A percentile compares a stretch with the other conserved stretches of the same genome.
Conservation (phyloP, 495 filamentous ascomycete species). For the Neurospora sp. region DNA sequence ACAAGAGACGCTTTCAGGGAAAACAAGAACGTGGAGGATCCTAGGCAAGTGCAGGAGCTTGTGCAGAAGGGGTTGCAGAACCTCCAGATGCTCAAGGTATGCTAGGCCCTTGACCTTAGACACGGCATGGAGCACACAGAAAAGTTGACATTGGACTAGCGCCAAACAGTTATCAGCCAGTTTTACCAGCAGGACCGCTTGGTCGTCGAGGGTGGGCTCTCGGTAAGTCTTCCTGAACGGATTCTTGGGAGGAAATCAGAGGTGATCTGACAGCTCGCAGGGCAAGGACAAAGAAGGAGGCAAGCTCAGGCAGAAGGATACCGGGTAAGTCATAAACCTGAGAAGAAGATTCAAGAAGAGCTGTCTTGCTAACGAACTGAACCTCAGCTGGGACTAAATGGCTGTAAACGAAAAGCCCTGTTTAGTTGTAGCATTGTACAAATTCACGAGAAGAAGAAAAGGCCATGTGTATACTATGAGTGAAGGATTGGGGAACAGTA, state of each 20-base stretch:
- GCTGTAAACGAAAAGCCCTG: background rate
- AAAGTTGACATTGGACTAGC: slow-evolving; percentile 38
- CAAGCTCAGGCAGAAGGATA: slow-evolving; percentile 24
- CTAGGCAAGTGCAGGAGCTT: slow-evolving; percentile 69
- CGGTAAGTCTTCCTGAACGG: slow-evolving; percentile 23
- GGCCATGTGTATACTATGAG: background rate
- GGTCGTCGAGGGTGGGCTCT: slow-evolving; percentile 79
- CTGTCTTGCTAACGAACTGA: background rate
- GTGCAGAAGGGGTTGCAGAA: slow-evolving; percentile 82
- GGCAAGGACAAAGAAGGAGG: slow-evolving; percentile 68
- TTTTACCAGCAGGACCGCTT: slow-evolving; percentile 88
- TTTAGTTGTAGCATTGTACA: background rate
- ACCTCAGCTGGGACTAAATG: background rate
- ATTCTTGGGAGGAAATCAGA: background rate
- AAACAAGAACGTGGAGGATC: slow-evolving; percentile 57
- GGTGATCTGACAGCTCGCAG: slow-evolving; percentile 27
- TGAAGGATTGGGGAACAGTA: background rate
- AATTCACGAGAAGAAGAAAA: background rate
- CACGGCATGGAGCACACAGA: background rate
- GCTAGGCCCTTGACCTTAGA: slow-evolving; percentile 12
- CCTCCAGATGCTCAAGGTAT: slow-evolving; percentile 84
- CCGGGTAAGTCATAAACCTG: slow-evolving; percentile 12
- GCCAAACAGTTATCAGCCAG: slow-evolving; percentile 89
- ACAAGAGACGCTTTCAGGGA: slow-evolving; percentile 84
- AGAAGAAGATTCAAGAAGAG: background rate